phyloP scores from a whole-genome alignment of 2,329 filamentous ascomycete species.

The Colletotrichum shisoi region DNA sequence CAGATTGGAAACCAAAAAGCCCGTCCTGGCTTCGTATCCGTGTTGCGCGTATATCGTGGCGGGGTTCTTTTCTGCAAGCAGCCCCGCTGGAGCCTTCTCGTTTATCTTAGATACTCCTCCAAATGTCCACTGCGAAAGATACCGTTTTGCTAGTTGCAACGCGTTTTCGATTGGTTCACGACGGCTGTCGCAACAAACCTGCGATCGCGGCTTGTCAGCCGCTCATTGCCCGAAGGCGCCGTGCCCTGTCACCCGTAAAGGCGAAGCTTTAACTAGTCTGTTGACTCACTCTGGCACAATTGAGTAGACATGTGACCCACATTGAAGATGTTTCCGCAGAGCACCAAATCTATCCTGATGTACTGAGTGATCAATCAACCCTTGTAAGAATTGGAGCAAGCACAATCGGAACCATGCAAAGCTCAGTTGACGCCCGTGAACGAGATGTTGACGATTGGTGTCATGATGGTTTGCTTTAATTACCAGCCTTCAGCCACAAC shows the following conservation, averaged over 20 bases:
- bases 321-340: too few relatives aligned
- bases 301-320: too few relatives aligned
- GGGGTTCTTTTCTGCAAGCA: constrained; percentile 22
- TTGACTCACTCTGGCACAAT: too few relatives aligned
- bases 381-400: background rate
- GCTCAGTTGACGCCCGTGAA: background rate
- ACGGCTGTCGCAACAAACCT: constrained; percentile 6
- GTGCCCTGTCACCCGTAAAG: too few relatives aligned
- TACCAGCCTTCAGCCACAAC: background rate
- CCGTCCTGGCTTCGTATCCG: constrained; percentile 16
- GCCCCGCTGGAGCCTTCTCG: constrained; percentile 1
- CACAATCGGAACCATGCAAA: background rate
- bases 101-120: constrained; percentile 14
- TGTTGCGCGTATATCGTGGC: constrained; percentile 24
- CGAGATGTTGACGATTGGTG: too few relatives aligned
- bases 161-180: constrained; percentile 20
- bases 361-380: background rate
- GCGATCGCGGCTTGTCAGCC: background rate
- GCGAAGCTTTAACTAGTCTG: too few relatives aligned
- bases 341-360: background rate
- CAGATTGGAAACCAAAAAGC: constrained; percentile 9
- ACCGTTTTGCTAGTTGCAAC: background rate
- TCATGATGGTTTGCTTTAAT: too few relatives aligned
- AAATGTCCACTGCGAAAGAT: constrained; percentile 1
- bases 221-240: background rate